Evolutionary conservation across 441 rosid genomes (phyloP), one percentile per base, ranked within the genome.

Genomic region (Pelargonium australe): DNA sequence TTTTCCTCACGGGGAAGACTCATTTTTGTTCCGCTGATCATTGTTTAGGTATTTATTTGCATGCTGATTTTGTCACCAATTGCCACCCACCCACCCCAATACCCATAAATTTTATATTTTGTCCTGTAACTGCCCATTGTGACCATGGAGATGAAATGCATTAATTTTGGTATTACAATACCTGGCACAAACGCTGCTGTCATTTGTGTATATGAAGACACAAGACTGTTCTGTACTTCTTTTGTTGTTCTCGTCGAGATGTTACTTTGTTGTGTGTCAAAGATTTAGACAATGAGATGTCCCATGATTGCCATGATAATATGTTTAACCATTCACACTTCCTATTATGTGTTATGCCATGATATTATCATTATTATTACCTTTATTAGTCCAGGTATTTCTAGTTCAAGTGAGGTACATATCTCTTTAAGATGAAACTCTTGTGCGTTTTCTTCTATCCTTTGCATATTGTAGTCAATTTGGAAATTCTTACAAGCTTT

Each of bases 361-460:
- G 62, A 57, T 57, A 19, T 14, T 19, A 57, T 8, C 62, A 57
- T 57, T 11, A 58, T 58, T 53, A 53, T 19, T 58, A 17, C 31
- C 23, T 4, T 58, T 25, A 58, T 12, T 58, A 19, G 31, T 57
- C 25, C 13, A 49, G 16, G 6, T 57, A 20, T 17, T 58, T 19
- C 23, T 20, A 58, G 63, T 58, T 19, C 7, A 5, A 58, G 63
- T 25, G 63, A 58, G 63, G 63, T 20, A 58, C 63, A 58, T 20
- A 9, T 19, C 2, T 58, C 31, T 58, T 28, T 58, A 58, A 17
- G 63, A 19, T 20, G 63, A 58, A 58, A 58, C n/a, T 12, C 19
- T 2, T 58, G 28, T 19, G n/a, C 19, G 63, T 58, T 58, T 58
- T 12, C 63, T 9, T 58, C 9, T 17, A 28, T 58, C 63, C 63